Base-by-base conservation (phyloP, 179 eudicot species). In the Beta corolliflora region DNA sequence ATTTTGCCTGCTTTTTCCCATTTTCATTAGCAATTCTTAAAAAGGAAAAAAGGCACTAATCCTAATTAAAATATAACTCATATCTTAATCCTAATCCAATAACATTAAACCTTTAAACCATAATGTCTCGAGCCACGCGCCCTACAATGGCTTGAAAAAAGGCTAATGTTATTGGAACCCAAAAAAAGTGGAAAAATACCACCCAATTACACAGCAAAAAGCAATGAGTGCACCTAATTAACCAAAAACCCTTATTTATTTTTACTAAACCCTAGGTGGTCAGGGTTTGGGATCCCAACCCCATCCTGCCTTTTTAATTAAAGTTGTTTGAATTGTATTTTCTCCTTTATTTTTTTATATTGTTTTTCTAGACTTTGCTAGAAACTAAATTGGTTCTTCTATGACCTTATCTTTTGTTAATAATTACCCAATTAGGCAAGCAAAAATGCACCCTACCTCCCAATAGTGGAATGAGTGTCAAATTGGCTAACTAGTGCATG, bases 101-200 rank as follows among this genome's bases (percentile, higher is more conserved):
- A 54, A 76, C 56, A 46, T 67, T 53, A 23, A 29, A 31, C 12
- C 56, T 80, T 75, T 29, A 9, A 60, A 77, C 66, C 71, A 77
- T 46, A n/a, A 52, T 19, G 46, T 85, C 87, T 85, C 87, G 87
- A 85, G 87, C 87, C 87, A 81, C 84, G 87, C 68, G 78, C 77
- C 84, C 59, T 59, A 61, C 48, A 55, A 58, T 74, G 14, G 65
- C 25, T 74, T 76, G 68, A n/a, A 79, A 73, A 69, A 67, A 36
- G 44, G 77, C 46, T n/a, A 71, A 50, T 71, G 70, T 19, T 53
- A 73, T 54, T 54, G 71, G 54, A 69, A 23, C 44, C 80, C 81
- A 73, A 81, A 78, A 81, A 71, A 75, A 13, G 45, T 31, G 81
- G 84, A 76, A 66, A 81, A 84, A 15, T 65, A 59, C 63, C 81